Evolutionary conservation across 2,329 filamentous ascomycete genomes (phyloP).

Genomic region (Exophiala spinifera): DNA sequence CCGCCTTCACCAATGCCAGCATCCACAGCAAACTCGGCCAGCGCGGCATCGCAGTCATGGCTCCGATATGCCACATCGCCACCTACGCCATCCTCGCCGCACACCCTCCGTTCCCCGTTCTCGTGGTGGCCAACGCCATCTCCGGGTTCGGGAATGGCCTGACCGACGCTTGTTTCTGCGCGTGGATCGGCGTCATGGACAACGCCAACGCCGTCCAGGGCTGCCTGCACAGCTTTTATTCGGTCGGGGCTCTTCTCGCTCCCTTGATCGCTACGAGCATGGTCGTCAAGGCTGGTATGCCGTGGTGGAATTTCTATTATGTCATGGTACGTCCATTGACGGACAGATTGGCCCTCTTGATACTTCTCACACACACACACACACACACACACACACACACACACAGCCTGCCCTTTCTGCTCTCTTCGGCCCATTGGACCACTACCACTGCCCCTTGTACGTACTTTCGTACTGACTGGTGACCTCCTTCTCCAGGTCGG

Average conservation of each 20-base stretch:
- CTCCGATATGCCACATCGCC: constrained; percentile 36
- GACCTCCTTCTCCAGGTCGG: constrained; percentile 41
- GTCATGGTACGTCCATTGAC: constrained; percentile 55
- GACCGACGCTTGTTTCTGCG: constrained; percentile 56
- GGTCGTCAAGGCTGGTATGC: constrained; percentile 58
- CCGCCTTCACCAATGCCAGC: constrained; percentile 44
- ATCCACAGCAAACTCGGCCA: constrained; percentile 56
- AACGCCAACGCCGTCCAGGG: constrained; percentile 72
- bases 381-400: no score
- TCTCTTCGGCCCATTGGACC: no score
- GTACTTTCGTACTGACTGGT: background rate
- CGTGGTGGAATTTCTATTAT: constrained; percentile 72
- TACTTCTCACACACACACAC: no score
- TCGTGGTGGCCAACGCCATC: constrained; percentile 41
- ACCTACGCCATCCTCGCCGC: constrained; percentile 38
- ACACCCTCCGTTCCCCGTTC: constrained; percentile 43
- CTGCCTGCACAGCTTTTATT: constrained; percentile 69
- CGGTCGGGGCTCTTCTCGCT: constrained; percentile 64
- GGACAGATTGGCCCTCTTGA: no score
- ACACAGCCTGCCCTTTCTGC: no score
- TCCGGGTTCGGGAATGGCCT: constrained; percentile 43
- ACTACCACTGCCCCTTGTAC: background rate
- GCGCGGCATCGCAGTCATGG: constrained; percentile 67
- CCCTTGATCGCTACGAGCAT: constrained; percentile 70
- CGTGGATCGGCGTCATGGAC: constrained; percentile 68